phyloP scores from a whole-genome alignment of 306 rosid genomes.

The Quercus bicolor region DNA sequence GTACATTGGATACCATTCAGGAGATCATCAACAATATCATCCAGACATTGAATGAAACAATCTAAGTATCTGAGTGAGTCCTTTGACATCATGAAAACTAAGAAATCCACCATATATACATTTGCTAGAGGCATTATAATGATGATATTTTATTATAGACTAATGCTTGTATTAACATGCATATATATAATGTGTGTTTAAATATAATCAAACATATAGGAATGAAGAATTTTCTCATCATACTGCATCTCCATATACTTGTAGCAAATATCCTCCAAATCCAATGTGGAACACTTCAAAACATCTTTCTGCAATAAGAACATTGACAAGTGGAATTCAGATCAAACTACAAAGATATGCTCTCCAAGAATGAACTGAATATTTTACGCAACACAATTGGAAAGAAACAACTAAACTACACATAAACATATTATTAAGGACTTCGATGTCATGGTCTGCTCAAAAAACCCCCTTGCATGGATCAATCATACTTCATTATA shows the following conservation, averaged over 20 bases:
- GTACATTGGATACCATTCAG: no score
- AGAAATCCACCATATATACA: background rate
- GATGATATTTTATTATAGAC: background rate
- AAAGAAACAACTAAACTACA: background rate
- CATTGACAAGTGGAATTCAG: background rate
- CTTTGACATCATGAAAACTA: background rate
- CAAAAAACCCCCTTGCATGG: background rate
- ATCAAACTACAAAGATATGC: background rate
- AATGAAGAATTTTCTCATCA: constrained; percentile 3
- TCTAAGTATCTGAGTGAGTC: no score
- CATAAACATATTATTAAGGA: background rate
- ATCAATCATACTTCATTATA: background rate
- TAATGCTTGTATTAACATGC: background rate
- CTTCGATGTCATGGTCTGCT: background rate
- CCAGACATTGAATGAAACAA: no score
- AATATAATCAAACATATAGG: background rate
- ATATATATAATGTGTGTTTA: background rate
- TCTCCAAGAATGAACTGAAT: background rate
- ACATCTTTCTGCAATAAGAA: constrained; percentile 36
- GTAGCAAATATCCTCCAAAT: constrained; percentile 51
- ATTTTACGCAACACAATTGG: background rate
- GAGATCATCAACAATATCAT: no score
- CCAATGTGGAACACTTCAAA: constrained; percentile 20
- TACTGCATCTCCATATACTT: constrained; percentile 55
- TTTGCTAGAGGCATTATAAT: background rate